These are phyloP conservation scores for Diaporthe nobilis DNA, from an alignment of 2,329 filamentous ascomycete species.

Conservation along the genomic window DNA sequence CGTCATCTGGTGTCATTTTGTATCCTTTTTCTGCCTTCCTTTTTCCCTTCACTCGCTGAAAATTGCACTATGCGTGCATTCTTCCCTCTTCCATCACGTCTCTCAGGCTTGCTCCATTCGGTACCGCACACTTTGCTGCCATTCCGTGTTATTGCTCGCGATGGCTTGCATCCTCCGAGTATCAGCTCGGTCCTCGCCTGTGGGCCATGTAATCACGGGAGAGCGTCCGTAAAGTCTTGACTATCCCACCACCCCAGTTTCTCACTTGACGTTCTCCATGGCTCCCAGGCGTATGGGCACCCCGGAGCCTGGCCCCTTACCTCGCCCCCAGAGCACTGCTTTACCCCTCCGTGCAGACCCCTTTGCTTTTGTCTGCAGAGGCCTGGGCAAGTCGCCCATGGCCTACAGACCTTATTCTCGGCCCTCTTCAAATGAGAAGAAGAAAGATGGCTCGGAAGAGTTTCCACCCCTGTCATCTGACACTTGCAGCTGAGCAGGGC, in stretches of 20 bases:
- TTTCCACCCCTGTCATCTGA: conserved; percentile 34
- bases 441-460: conserved; percentile 23
- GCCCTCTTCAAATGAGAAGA: conserved; percentile 13
- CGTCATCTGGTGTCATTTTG: conserved; percentile 39
- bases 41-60: conserved; percentile 16
- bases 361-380: conserved; percentile 20
- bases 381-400: conserved; percentile 19
- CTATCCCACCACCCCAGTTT: conserved; percentile 25
- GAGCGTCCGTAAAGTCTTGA: not conserved
- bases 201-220: conserved; percentile 28
- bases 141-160: conserved; percentile 31
- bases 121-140: conserved; percentile 5
- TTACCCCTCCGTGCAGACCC: conserved; percentile 31
- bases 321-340: conserved; percentile 27
- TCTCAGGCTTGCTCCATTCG: conserved; percentile 2
- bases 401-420: not conserved
- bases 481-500: conserved; percentile 30
- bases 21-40: conserved; percentile 33
- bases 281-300: not conserved
- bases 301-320: conserved; percentile 14
- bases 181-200: conserved; percentile 14
- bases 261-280: conserved; percentile 5
- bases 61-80: conserved; percentile 24
- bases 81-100: conserved; percentile 1
- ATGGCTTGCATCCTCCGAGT: conserved; percentile 33